A percentile compares a stretch with the other conserved stretches of the same genome.
Conservation (phyloP, 2,329 filamentous ascomycete species). For the Immersiporthe knoxdaviesiana region DNA sequence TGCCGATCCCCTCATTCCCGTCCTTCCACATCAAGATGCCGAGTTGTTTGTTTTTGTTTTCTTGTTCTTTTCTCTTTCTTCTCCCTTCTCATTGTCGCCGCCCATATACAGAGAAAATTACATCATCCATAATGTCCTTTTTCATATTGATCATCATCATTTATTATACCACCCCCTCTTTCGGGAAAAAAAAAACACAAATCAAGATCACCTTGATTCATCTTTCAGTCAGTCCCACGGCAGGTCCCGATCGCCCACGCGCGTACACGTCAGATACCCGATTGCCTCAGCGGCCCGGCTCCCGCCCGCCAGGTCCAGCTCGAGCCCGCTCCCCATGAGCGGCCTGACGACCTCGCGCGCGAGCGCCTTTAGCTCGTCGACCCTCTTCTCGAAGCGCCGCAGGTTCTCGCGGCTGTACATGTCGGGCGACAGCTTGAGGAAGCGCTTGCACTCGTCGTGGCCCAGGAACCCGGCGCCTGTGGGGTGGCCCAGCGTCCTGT, state of each 20-base stretch:
- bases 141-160: slow-evolving; percentile 15
- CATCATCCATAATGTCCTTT: not conserved
- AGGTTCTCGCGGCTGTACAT: slow-evolving; percentile 87
- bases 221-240: slow-evolving; percentile 44
- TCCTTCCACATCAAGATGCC: slow-evolving; percentile 13
- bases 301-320: slow-evolving; percentile 68
- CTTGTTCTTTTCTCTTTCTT: not conserved
- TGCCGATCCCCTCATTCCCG: slow-evolving; percentile 7
- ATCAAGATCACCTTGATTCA: not conserved
- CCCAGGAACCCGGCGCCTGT: slow-evolving; percentile 67
- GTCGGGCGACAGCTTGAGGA: slow-evolving; percentile 81
- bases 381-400: slow-evolving; percentile 79
- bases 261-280: slow-evolving; percentile 56
- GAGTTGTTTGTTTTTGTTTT: too few relatives aligned
- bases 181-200: not conserved
- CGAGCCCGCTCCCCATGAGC: slow-evolving; percentile 81
- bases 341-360: slow-evolving; percentile 83
- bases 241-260: slow-evolving; percentile 52
- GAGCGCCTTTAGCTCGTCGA: slow-evolving; percentile 86
- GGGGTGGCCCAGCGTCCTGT: slow-evolving; percentile 72
- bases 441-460: slow-evolving; percentile 88
- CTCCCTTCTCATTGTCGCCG: not conserved
- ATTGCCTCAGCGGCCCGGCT: slow-evolving; percentile 49
- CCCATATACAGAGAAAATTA: not conserved
- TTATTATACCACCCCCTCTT: not conserved